A percentile compares a stretch with the other conserved stretches of the same genome.
These are phyloP conservation scores for Sclerospora graminicola DNA, from an alignment of 352 stramenopile species.

Conservation along the genomic window DNA sequence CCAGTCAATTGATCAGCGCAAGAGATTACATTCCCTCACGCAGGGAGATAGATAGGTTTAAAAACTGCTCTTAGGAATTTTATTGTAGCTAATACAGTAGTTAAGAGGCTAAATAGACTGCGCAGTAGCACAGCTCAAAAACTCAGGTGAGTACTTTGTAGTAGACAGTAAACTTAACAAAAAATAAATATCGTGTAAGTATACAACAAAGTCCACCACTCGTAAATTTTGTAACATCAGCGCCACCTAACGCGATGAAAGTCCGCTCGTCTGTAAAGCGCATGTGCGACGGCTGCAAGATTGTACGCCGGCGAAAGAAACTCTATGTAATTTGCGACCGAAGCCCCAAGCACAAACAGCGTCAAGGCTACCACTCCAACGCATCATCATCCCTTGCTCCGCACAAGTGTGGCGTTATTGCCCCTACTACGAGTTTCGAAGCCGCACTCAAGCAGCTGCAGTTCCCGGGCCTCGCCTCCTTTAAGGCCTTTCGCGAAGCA, in stretches of 20 bases:
- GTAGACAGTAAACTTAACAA: too few relatives aligned
- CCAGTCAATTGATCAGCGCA: too few relatives aligned
- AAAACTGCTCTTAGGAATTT: too few relatives aligned
- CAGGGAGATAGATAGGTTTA: too few relatives aligned
- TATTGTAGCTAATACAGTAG: too few relatives aligned
- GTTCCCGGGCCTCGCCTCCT: constrained; percentile 76
- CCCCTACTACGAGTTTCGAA: constrained; percentile 88
- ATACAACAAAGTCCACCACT: too few relatives aligned
- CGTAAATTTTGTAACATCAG: too few relatives aligned
- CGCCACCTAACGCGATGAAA: constrained; percentile 60
- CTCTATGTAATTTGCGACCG: constrained; percentile 88
- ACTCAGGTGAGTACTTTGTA: too few relatives aligned
- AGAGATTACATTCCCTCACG: too few relatives aligned
- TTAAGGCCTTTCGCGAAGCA: constrained; percentile 73
- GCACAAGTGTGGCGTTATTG: constrained; percentile 39
- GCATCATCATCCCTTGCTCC: constrained; percentile 22
- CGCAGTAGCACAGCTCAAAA: too few relatives aligned
- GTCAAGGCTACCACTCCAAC: constrained; percentile 86
- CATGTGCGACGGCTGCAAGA: constrained; percentile 89
- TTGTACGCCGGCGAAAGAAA: constrained; percentile 77
- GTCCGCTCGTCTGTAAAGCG: constrained; percentile 85
- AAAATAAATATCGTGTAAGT: too few relatives aligned
- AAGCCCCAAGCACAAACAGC: constrained; percentile 90
- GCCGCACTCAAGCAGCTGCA: constrained; percentile 90
- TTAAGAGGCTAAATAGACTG: too few relatives aligned